These are phyloP conservation scores for Paramecium tetraurelia DNA, from an alignment of 73 alveolate species.

Conservation along the genomic window DNA sequence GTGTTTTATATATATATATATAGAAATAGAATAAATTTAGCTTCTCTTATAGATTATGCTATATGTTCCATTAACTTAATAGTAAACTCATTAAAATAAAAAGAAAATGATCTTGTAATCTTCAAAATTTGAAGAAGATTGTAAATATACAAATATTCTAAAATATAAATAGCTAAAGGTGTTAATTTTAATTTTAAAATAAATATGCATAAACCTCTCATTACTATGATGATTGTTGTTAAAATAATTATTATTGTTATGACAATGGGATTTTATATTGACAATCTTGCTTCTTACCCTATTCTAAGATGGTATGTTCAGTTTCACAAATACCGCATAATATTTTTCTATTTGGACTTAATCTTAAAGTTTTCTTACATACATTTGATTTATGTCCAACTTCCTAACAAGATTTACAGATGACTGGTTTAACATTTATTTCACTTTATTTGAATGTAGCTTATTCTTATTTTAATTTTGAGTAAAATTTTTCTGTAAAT, in stretches of 20 bases:
- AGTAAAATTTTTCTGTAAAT: conserved; percentile 27
- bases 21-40: too few species aligned
- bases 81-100: too few species aligned
- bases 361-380: conserved; percentile 15
- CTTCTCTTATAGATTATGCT: too few species aligned
- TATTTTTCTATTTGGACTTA: background rate
- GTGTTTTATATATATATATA: too few species aligned
- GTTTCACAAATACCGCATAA: conserved; percentile 6
- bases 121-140: too few species aligned
- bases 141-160: background rate
- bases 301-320: background rate
- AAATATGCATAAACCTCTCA: background rate
- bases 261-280: background rate
- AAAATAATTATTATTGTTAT: background rate
- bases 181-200: background rate
- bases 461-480: conserved; percentile 7
- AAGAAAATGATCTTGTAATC: too few species aligned
- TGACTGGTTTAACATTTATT: conserved; percentile 29
- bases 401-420: conserved; percentile 44
- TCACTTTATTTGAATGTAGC: background rate
- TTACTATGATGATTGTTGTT: background rate
- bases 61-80: too few species aligned
- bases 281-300: background rate
- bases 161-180: background rate
- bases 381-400: conserved; percentile 45